Percentiles rank a stretch among this genome's conserved stretches.
phyloP scores from a whole-genome alignment of 2,329 filamentous ascomycete species.

The Rhinocladiella similis region DNA sequence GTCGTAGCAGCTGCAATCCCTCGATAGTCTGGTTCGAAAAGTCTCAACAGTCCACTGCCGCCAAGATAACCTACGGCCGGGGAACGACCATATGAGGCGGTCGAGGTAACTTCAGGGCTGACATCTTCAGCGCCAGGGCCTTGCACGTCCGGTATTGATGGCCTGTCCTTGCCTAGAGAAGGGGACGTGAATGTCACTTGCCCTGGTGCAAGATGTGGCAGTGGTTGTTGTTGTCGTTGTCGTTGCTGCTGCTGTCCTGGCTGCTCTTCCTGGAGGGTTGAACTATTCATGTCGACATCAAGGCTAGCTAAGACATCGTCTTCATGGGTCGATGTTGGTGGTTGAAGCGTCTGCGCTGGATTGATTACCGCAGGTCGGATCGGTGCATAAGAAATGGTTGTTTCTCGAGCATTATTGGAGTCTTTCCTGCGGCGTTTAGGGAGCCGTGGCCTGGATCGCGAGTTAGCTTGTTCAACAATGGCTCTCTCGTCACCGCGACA shows the following conservation, averaged over 20 bases:
- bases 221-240: not conserved
- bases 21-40: constrained; percentile 11
- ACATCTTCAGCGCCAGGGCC: not conserved
- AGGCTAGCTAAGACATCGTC: not conserved
- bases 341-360: not conserved
- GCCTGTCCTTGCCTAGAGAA: not conserved
- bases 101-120: not conserved
- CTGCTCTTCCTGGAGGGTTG: not conserved
- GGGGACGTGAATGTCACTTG: not conserved
- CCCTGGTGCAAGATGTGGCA: not conserved
- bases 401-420: not conserved
- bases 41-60: not conserved
- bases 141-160: not conserved
- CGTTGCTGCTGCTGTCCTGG: not conserved
- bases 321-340: not conserved
- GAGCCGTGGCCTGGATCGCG: not conserved
- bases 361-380: not conserved
- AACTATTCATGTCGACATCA: not conserved
- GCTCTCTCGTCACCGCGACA: not conserved
- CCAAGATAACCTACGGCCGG: constrained; percentile 5
- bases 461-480: not conserved
- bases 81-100: not conserved
- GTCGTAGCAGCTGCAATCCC: not conserved
- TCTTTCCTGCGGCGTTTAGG: not conserved
- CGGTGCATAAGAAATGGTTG: not conserved